Evolutionary conservation across 352 stramenopile genomes (phyloP).

Genomic region (Thalassiosira mediterranea): DNA sequence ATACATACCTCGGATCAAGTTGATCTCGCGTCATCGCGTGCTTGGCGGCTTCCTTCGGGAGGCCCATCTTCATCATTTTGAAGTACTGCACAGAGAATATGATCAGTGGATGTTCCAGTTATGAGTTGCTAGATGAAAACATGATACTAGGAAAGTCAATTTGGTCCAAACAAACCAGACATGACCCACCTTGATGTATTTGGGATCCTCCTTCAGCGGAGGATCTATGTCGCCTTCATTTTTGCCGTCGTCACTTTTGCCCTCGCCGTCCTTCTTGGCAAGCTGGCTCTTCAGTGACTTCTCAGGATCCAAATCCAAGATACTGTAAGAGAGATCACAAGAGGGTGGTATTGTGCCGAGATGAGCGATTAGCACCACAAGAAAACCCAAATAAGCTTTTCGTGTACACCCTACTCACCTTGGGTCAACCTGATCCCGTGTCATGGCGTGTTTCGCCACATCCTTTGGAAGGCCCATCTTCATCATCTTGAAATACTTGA

Average conservation of each 20-base stretch:
- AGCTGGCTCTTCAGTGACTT: slow-evolving; percentile 51
- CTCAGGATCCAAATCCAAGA: slow-evolving; percentile 62
- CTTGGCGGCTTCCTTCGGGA: slow-evolving; percentile 34
- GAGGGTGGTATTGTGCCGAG: too few species aligned
- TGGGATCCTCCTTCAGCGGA: slow-evolving; percentile 65
- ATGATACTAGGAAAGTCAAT: too few species aligned
- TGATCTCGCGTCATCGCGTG: slow-evolving; percentile 48
- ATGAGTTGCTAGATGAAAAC: background rate
- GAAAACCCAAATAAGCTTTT: too few species aligned
- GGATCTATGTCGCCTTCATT: slow-evolving; percentile 17
- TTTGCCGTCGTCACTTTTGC: too few species aligned
- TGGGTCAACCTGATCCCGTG: slow-evolving; percentile 90
- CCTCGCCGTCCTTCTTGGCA: background rate
- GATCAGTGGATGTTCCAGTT: too few species aligned
- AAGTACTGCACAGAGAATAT: slow-evolving; percentile 83
- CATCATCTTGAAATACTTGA: slow-evolving; percentile 93
- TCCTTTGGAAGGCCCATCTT: slow-evolving; percentile 94
- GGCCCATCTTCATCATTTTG: slow-evolving; percentile 80
- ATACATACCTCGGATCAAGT: slow-evolving; percentile 41
- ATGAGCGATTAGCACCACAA: too few species aligned
- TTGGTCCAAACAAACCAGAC: too few species aligned
- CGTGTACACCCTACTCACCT: too few species aligned
- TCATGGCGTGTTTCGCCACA: slow-evolving; percentile 95
- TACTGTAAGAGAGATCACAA: slow-evolving; percentile 49
- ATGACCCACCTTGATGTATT: slow-evolving; percentile 61